A percentile compares a stretch with the other conserved stretches of the same genome.
Conservation (phyloP, 2,329 filamentous ascomycete species). For the Exophiala bonariae region DNA sequence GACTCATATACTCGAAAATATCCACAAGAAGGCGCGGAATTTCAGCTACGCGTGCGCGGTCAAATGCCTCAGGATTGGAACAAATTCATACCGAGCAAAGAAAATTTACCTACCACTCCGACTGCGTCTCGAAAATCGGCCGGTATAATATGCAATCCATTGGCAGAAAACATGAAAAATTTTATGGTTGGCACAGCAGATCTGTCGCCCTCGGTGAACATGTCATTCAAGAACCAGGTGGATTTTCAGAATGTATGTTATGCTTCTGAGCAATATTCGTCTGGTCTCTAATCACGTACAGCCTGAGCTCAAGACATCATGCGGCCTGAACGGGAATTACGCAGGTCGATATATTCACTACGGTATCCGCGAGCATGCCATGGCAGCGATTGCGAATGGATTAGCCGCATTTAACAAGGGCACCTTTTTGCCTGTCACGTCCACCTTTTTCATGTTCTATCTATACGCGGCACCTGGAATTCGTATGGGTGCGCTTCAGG, state of each 20-base stretch:
- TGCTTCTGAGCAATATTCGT: neutral
- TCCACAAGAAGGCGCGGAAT: neutral
- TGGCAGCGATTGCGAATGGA: constrained; percentile 79
- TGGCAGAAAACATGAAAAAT: neutral
- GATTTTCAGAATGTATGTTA: neutral
- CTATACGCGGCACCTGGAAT: constrained; percentile 57
- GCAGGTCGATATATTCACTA: constrained; percentile 56
- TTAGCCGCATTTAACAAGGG: constrained; percentile 59
- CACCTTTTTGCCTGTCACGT: constrained; percentile 46
- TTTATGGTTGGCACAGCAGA: neutral
- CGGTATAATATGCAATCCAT: neutral
- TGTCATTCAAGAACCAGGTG: neutral
- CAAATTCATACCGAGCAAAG: neutral
- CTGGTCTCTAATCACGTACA: neutral
- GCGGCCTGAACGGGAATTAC: neutral
- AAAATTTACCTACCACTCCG: neutral
- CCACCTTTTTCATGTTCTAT: constrained; percentile 65
- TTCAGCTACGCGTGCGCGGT: neutral
- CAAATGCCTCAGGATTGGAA: neutral
- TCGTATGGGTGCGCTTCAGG: constrained; percentile 57
- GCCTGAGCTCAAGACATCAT: neutral
- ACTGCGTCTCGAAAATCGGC: neutral
- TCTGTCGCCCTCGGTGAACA: neutral
- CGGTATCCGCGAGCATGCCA: constrained; percentile 63
- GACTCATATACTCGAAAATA: neutral